Evolutionary conservation across 1,284 basidiomycete species (phyloP).

Genomic region (Naganishia sp.): DNA sequence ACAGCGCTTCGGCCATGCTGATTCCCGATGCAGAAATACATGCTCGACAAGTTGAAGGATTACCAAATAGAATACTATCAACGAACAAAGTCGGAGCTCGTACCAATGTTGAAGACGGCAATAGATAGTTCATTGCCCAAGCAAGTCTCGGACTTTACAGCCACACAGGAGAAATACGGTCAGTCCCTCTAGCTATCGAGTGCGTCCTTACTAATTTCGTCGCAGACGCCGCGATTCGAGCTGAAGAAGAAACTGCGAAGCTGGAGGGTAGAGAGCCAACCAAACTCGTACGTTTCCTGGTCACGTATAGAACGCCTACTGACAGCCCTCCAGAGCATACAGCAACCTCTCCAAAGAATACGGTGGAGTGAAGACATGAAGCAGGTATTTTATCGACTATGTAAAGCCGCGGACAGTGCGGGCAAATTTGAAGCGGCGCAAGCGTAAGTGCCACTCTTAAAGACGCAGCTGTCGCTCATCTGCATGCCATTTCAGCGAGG

Average conservation of each 20-base stretch:
- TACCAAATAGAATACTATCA: constrained; percentile 36
- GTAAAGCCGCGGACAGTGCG: constrained; percentile 32
- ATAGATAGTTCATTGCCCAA: constrained; percentile 32
- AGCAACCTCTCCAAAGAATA: constrained; percentile 39
- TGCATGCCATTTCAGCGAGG: background rate
- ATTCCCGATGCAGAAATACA: constrained; percentile 11
- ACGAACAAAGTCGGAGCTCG: constrained; percentile 9
- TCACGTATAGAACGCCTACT: background rate
- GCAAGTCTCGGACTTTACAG: constrained; percentile 7
- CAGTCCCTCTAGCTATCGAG: constrained; percentile 8
- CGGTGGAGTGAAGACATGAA: constrained; percentile 44
- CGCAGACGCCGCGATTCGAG: constrained; percentile 5
- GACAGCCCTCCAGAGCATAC: constrained; percentile 27
- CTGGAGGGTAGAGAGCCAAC: constrained; percentile 31
- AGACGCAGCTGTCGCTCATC: background rate
- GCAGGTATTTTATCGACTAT: constrained; percentile 45
- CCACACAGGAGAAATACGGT: constrained; percentile 20
- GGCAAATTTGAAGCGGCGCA: constrained; percentile 11
- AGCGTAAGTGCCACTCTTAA: background rate
- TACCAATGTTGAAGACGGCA: constrained; percentile 33
- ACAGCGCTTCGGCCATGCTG: background rate
- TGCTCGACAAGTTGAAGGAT: constrained; percentile 36
- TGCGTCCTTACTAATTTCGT: background rate
- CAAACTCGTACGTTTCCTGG: constrained; percentile 8
- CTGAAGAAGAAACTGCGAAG: constrained; percentile 25